phyloP scores from a whole-genome alignment of 768 basidiomycete genomes.

The Amanita inopinata region DNA sequence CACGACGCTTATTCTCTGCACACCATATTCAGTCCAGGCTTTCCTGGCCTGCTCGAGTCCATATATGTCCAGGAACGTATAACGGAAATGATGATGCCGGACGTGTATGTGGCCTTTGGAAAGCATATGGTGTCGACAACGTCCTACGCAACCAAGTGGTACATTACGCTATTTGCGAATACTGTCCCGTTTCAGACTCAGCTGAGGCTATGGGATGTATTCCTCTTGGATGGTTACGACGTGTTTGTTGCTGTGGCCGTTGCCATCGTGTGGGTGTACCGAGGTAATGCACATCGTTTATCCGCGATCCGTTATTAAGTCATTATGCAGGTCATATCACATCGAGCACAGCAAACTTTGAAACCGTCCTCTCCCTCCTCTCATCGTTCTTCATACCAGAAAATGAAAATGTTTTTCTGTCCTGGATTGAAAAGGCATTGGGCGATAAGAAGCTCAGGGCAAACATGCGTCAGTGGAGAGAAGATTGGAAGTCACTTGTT shows the following conservation, averaged over 20 bases:
- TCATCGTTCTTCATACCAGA: constrained; percentile 95
- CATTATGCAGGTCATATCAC: constrained; percentile 65
- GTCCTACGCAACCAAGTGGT: constrained; percentile 98
- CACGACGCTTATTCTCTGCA: constrained; percentile 88
- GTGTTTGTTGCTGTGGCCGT: constrained; percentile 78
- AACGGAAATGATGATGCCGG: constrained; percentile 81
- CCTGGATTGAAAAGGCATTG: constrained; percentile 65
- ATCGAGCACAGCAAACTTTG: constrained; percentile 71
- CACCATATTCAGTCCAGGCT: constrained; percentile 83
- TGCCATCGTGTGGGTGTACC: constrained; percentile 85
- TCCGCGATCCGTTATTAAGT: background rate
- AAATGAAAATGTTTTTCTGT: constrained; percentile 72
- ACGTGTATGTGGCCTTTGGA: constrained; percentile 77
- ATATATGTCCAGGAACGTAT: constrained; percentile 94
- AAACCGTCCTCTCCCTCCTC: constrained; percentile 82
- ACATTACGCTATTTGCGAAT: constrained; percentile 95
- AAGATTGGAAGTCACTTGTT: constrained; percentile 70
- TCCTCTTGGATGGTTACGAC: constrained; percentile 85
- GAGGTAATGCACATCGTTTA: constrained; percentile 60
- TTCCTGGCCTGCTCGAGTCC: constrained; percentile 91
- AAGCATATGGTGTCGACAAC: constrained; percentile 88
- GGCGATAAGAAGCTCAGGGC: constrained; percentile 55
- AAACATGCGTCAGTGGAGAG: constrained; percentile 68
- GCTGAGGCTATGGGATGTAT: constrained; percentile 89
- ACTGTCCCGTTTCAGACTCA: constrained; percentile 94